phyloP scores from a whole-genome alignment of 805 yeast species.

The Zygosaccharomyces pseudorouxii region DNA sequence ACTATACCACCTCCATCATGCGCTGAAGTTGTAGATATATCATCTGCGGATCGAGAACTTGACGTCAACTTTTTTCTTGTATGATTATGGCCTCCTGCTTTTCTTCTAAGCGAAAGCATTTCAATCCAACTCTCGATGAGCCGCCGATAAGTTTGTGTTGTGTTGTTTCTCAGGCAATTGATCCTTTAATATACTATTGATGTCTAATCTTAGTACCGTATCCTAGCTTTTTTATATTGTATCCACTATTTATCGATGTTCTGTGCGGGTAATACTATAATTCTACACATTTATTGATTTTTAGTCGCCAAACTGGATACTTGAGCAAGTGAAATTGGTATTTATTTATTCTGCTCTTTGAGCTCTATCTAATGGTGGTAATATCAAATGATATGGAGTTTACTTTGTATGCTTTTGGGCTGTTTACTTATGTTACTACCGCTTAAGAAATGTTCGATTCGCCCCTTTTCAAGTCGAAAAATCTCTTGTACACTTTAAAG shows the following conservation, averaged over 20 bases:
- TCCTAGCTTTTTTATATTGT: not conserved
- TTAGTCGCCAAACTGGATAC: not conserved
- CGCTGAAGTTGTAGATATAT: conserved; percentile 21
- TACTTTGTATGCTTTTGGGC: not conserved
- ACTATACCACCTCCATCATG: conserved; percentile 18
- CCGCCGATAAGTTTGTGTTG: not conserved
- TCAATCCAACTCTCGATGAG: not conserved
- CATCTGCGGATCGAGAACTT: conserved; percentile 23
- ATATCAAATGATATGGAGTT: not conserved
- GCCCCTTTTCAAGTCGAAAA: conserved; percentile 5
- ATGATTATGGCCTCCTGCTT: conserved; percentile 23
- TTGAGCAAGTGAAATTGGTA: not conserved
- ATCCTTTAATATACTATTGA: not conserved
- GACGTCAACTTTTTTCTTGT: conserved; percentile 24
- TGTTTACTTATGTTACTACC: not conserved
- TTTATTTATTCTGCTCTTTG: not conserved
- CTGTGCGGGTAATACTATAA: not conserved
- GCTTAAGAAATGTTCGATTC: not conserved
- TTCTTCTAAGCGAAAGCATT: conserved; percentile 28
- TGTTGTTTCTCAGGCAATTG: not conserved
- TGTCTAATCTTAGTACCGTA: too few relatives aligned
- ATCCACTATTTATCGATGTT: not conserved
- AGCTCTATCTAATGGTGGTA: not conserved
- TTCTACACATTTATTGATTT: not conserved
- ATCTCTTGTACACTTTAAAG: not conserved